These are phyloP conservation scores for Amanita polypyramis DNA, from an alignment of 768 basidiomycete species.

Conservation along the genomic window DNA sequence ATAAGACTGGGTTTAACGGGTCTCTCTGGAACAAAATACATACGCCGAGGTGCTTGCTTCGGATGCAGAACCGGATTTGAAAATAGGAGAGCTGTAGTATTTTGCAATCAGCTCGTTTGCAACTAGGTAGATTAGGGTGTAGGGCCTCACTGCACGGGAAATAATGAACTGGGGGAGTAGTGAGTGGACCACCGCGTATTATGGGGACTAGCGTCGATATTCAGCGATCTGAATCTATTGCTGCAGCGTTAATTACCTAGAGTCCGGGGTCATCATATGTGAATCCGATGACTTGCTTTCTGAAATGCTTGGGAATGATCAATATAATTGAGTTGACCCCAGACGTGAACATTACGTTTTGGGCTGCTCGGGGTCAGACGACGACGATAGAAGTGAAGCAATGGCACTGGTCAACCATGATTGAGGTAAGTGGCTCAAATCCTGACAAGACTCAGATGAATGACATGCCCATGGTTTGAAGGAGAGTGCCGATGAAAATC, in stretches of 20 bases:
- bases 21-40: constrained; percentile 4
- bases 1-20: background rate
- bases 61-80: constrained; percentile 14
- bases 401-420: background rate
- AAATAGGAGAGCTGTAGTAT: constrained; percentile 5
- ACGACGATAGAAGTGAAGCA: background rate
- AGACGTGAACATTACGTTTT: background rate
- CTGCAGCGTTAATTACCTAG: background rate
- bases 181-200: background rate
- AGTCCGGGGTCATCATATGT: constrained; percentile 5
- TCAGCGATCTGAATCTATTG: background rate
- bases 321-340: background rate
- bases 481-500: constrained; percentile 7
- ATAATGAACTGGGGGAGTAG: background rate
- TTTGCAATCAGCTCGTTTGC: background rate
- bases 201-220: background rate
- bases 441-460: background rate
- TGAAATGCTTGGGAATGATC: background rate
- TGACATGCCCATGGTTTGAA: constrained; percentile 5
- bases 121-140: constrained; percentile 2
- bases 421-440: background rate
- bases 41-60: constrained; percentile 15
- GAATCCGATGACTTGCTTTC: background rate
- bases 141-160: constrained; percentile 6
- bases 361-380: background rate